Conservation (phyloP, 352 stramenopile genomes). For the Aphanomyces cochlioides region DNA sequence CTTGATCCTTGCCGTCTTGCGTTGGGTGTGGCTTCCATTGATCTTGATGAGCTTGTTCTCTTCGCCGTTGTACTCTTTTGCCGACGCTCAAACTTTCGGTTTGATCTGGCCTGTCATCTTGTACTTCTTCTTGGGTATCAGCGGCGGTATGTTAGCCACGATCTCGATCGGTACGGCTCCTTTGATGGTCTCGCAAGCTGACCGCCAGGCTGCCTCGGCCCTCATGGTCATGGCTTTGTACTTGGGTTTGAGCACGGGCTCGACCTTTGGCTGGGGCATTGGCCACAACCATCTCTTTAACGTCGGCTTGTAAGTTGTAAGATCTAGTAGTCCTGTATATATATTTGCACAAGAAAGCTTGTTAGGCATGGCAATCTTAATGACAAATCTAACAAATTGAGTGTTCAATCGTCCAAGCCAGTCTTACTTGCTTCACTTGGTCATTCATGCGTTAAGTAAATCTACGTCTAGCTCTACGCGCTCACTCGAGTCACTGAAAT, state of each 20-base stretch:
- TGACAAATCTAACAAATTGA: too few species aligned
- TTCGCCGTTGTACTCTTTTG: conserved; percentile 56
- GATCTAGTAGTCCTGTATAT: too few species aligned
- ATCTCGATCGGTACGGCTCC: conserved; percentile 59
- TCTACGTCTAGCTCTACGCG: conserved; percentile 32
- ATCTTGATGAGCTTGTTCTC: conserved; percentile 50
- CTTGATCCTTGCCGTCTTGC: conserved; percentile 41
- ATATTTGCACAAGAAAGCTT: too few species aligned
- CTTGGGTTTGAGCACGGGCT: conserved; percentile 43
- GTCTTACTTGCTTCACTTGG: too few species aligned
- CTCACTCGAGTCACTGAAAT: conserved; percentile 73
- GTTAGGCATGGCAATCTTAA: too few species aligned
- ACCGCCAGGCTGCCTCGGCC: conserved; percentile 50
- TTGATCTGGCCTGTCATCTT: conserved; percentile 18
- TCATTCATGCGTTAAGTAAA: too few species aligned
- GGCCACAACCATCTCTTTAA: conserved; percentile 46
- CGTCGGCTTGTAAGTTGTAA: conserved; percentile 27
- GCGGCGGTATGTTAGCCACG: conserved; percentile 53
- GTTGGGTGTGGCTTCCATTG: conserved; percentile 54
- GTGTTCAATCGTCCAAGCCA: too few species aligned
- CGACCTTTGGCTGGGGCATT: conserved; percentile 52
- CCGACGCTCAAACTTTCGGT: conserved; percentile 18
- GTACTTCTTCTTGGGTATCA: conserved; percentile 49
- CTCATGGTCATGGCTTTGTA: conserved; percentile 63
- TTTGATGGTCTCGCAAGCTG: conserved; percentile 46